Conservation (phyloP, 164 flowering plant genomes). For the Aristolochia fimbriata region DNA sequence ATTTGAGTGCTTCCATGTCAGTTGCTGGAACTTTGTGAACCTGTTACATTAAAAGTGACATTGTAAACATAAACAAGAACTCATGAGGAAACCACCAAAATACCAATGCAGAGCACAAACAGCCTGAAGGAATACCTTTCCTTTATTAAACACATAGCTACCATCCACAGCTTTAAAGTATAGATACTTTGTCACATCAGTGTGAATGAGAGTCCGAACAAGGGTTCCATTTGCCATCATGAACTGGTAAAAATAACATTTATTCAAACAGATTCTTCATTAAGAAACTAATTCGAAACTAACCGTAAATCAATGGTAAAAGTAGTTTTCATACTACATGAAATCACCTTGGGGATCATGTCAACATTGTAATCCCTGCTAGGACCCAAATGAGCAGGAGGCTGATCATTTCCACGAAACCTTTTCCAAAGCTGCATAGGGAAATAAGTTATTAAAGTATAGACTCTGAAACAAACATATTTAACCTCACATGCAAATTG, state of each 20-base stretch:
- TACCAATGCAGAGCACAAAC: not conserved
- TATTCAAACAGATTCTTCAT: not conserved
- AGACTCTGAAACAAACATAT: not conserved
- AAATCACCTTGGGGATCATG: constrained; percentile 82
- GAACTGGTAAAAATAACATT: constrained; percentile 37
- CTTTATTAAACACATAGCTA: constrained; percentile 74
- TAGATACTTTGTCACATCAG: constrained; percentile 84
- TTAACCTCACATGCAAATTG: not conserved
- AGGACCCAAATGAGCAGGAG: constrained; percentile 77
- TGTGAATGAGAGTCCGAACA: constrained; percentile 87
- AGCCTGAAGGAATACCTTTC: constrained; percentile 42
- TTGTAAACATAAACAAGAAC: not conserved
- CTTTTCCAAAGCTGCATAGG: constrained; percentile 73
- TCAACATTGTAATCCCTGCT: constrained; percentile 94
- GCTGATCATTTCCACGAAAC: constrained; percentile 67
- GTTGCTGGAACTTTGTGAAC: constrained; percentile 95
- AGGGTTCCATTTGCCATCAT: constrained; percentile 95
- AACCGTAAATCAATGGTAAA: not conserved
- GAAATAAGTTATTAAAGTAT: not conserved
- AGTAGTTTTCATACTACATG: not conserved
- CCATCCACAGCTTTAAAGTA: constrained; percentile 91
- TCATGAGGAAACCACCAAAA: not conserved
- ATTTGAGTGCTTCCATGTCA: constrained; percentile 92
- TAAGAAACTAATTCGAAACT: not conserved
- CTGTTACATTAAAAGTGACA: constrained; percentile 23